Evolutionary conservation across 106 monocot species (phyloP).

Genomic region (Iris macrosiphon): DNA sequence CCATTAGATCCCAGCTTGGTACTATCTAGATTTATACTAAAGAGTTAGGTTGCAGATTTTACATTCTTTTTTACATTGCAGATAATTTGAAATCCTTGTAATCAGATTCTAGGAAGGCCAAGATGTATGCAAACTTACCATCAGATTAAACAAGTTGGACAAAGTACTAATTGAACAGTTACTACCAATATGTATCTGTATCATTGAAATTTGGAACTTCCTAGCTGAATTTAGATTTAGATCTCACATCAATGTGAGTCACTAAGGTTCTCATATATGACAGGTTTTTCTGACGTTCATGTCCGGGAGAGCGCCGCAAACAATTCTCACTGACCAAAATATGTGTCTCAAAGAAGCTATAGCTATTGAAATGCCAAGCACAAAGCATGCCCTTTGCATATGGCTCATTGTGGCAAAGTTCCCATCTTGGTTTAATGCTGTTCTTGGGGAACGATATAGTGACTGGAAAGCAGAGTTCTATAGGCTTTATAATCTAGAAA

Average conservation of each 20-base stretch:
- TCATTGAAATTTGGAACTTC: too few species aligned
- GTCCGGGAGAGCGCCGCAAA: constrained; percentile 71
- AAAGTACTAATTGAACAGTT: too few species aligned
- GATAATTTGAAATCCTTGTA: too few species aligned
- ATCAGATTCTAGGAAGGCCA: too few species aligned
- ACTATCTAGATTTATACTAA: too few species aligned
- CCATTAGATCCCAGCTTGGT: neutral
- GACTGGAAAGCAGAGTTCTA: constrained; percentile 71
- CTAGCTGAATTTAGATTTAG: too few species aligned
- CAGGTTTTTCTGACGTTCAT: constrained; percentile 86
- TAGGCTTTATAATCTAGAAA: constrained; percentile 65
- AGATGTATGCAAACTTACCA: too few species aligned
- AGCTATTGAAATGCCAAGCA: constrained; percentile 48
- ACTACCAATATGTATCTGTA: too few species aligned
- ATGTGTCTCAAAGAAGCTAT: constrained; percentile 70
- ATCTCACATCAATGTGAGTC: too few species aligned
- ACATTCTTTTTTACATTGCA: too few species aligned
- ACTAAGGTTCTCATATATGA: constrained; percentile 14
- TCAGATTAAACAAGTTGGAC: too few species aligned
- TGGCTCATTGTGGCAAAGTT: constrained; percentile 76
- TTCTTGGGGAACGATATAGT: constrained; percentile 67
- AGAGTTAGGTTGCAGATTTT: too few species aligned
- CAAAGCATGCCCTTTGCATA: constrained; percentile 71
- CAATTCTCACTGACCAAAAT: constrained; percentile 79
- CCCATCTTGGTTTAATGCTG: constrained; percentile 75